Evolutionary conservation across 305 asterid genomes (phyloP), one percentile per base, ranked within the genome.

Genomic region (Solanum aculeatissimum): DNA sequence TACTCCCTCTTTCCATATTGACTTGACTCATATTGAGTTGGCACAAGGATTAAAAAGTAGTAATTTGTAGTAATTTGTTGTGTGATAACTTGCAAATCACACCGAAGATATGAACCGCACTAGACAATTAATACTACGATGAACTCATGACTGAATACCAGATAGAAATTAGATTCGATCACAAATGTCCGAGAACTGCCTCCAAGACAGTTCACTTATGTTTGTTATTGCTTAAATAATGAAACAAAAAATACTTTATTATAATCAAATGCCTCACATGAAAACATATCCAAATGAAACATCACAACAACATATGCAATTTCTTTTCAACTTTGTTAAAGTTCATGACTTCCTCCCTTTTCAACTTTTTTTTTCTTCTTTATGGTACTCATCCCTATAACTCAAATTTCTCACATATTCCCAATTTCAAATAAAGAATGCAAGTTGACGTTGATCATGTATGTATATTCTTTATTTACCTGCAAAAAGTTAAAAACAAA

Each of bases 391-490:
- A 12, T 42, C 58, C 57, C 75, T 45, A 42, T 23, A 55, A 81
- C 4, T 68, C 49, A 40, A 18, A 32, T 70, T 70, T 60, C 74
- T 25, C 58, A 72, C 80, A 43, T 43, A 42, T 9, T 42, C n/a
- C 75, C 74, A 85, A 87, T 16, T 57, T 62, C 86, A 80, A 85
- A 57, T 45, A 2, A 63, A 72, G 58, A 72, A 45, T 63, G 85
- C 55, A 47, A 55, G 55, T 83, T 80, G 88, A 86, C 21, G 66
- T 42, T 87, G 81, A 89, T 89, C 87, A 87, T 68, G 35, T 58
- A 83, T 16, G 77, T 19, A 21, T 32, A 27, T 32, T 23, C 49
- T 68, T 82, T 88, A 92, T 90, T 92, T 92, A 68, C 95, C 95
- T 92, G 91, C 86, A 91, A 40, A 86, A 89, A 82, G 42, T 66